Evolutionary conservation across 2,329 filamentous ascomycete species (phyloP).

Genomic region (Alternaria sp.): DNA sequence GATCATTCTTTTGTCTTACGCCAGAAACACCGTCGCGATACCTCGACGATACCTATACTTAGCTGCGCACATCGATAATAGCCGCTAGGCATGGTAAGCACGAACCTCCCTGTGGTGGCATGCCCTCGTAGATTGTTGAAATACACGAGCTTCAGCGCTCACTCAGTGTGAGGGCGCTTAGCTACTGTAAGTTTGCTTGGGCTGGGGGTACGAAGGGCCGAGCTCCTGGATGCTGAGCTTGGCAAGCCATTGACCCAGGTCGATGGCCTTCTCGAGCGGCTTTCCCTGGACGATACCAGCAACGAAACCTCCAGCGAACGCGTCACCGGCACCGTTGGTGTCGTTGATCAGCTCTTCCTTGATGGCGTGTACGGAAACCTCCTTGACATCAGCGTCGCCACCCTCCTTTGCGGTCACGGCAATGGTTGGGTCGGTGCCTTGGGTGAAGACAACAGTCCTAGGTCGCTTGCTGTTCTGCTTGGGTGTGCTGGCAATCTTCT

Average conservation of each 20-base stretch:
- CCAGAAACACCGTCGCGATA: constrained; percentile 9
- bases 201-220: constrained; percentile 77
- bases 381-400: constrained; percentile 70
- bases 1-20: constrained; percentile 14
- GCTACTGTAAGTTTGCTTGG: constrained; percentile 54
- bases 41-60: constrained; percentile 3
- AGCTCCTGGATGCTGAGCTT: constrained; percentile 93
- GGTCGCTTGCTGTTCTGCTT: constrained; percentile 90
- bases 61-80: constrained; percentile 1
- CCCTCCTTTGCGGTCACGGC: constrained; percentile 76
- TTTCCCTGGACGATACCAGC: constrained; percentile 89
- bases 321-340: constrained; percentile 96
- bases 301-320: constrained; percentile 92
- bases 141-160: constrained; percentile 52
- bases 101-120: constrained; percentile 7
- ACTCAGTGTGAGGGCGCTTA: constrained; percentile 38
- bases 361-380: constrained; percentile 84
- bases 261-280: constrained; percentile 77
- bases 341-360: constrained; percentile 83
- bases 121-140: constrained; percentile 53
- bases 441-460: constrained; percentile 89
- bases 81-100: constrained; percentile 7
- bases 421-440: constrained; percentile 90
- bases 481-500: constrained; percentile 83
- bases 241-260: constrained; percentile 97